Evolutionary conservation across 2,329 filamentous ascomycete species (phyloP).

Genomic region (Aureobasidium subglaciale): DNA sequence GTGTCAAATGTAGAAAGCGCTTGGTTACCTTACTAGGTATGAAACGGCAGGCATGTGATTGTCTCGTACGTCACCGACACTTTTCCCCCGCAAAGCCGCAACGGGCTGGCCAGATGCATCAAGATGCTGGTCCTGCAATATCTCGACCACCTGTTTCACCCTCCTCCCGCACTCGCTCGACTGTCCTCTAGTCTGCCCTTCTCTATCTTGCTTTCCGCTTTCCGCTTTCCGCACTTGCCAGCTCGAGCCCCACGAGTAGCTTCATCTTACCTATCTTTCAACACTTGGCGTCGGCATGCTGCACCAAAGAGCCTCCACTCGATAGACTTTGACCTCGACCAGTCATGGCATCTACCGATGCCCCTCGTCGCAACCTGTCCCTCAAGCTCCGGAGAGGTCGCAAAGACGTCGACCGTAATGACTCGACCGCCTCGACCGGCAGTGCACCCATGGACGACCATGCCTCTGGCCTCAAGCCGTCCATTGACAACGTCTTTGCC

Average conservation of each 20-base stretch:
- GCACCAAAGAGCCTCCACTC: neutral
- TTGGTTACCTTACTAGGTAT: too few relatives aligned
- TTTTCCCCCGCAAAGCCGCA: neutral
- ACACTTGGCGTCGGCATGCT: slow-evolving; percentile 12
- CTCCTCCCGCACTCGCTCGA: neutral
- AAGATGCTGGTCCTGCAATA: too few relatives aligned
- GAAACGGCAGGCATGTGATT: neutral
- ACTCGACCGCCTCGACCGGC: slow-evolving; percentile 25
- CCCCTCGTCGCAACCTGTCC: slow-evolving; percentile 23
- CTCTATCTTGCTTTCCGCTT: neutral
- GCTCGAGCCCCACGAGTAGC: neutral
- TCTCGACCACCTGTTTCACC: slow-evolving; percentile 3
- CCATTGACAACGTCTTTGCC: slow-evolving; percentile 35
- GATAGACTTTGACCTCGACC: neutral
- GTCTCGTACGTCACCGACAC: neutral
- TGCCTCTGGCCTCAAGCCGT: slow-evolving; percentile 24
- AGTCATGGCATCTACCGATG: slow-evolving; percentile 14
- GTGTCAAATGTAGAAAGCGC: too few relatives aligned
- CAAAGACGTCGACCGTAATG: slow-evolving; percentile 22
- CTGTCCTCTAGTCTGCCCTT: neutral
- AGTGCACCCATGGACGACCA: slow-evolving; percentile 22
- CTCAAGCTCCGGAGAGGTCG: slow-evolving; percentile 22
- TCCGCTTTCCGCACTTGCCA: neutral
- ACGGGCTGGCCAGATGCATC: too few relatives aligned
- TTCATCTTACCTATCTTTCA: neutral